phyloP scores from a whole-genome alignment of 1,284 basidiomycete species.

The Ustilago sp. region DNA sequence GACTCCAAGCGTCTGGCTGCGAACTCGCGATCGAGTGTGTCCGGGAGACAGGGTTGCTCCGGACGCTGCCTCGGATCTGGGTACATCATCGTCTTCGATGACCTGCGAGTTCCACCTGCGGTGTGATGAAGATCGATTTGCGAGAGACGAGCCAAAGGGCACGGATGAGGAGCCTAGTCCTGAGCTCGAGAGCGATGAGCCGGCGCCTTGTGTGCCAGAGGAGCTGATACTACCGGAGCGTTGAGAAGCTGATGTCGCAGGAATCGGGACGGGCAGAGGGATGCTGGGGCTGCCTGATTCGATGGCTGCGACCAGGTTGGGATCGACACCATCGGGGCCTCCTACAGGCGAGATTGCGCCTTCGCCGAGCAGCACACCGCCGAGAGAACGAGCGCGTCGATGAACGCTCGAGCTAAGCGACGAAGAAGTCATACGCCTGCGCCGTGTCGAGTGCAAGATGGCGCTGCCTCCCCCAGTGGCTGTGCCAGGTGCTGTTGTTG shows the following conservation, averaged over 20 bases:
- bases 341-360: slow-evolving; percentile 61
- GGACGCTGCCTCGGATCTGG: slow-evolving; percentile 10
- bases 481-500: slow-evolving; percentile 35
- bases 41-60: slow-evolving; percentile 13
- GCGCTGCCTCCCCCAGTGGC: slow-evolving; percentile 37
- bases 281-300: slow-evolving; percentile 51
- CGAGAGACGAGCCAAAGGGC: slow-evolving; percentile 27
- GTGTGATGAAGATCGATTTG: slow-evolving; percentile 12
- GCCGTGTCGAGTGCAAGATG: slow-evolving; percentile 33
- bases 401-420: slow-evolving; percentile 54
- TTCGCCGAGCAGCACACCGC: slow-evolving; percentile 54
- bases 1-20: slow-evolving; percentile 56
- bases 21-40: slow-evolving; percentile 49
- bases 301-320: slow-evolving; percentile 66
- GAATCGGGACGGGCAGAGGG: slow-evolving; percentile 44
- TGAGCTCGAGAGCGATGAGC: slow-evolving; percentile 36
- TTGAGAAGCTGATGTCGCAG: slow-evolving; percentile 33
- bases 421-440: slow-evolving; percentile 44
- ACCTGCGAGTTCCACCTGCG: slow-evolving; percentile 37
- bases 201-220: slow-evolving; percentile 43
- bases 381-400: slow-evolving; percentile 64
- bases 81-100: slow-evolving; percentile 32
- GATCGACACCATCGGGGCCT: slow-evolving; percentile 68
- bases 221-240: slow-evolving; percentile 47
- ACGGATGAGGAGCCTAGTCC: slow-evolving; percentile 36